A percentile compares a stretch with the other conserved stretches of the same genome.
Conservation (phyloP, 257 asterid species). For the Dorcoceras hygrometricum region DNA sequence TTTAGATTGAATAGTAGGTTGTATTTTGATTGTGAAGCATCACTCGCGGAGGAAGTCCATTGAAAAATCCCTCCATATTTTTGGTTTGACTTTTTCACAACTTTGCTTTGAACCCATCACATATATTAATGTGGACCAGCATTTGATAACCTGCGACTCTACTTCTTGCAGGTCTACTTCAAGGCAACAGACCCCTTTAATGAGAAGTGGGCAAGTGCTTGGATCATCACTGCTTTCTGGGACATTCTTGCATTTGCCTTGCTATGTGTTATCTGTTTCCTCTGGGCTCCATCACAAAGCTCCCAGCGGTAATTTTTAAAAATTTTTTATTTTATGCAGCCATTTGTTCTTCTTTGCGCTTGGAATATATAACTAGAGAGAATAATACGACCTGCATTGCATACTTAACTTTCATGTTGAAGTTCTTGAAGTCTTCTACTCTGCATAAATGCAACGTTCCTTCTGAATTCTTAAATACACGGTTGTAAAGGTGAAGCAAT, state of each 20-base stretch:
- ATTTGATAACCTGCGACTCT: conserved; percentile 21
- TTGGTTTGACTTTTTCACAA: neutral
- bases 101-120: conserved; percentile 11
- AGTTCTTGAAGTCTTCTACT: neutral
- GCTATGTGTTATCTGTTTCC: conserved; percentile 86
- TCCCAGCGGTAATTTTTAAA: conserved; percentile 67
- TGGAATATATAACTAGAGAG: neutral
- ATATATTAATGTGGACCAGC: conserved; percentile 5
- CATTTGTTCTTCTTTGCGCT: neutral
- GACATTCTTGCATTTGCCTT: conserved; percentile 77
- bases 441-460: neutral
- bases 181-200: conserved; percentile 98
- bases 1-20: neutral
- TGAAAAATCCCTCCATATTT: neutral
- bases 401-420: neutral
- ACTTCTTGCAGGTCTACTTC: conserved; percentile 68
- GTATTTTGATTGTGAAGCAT: neutral
- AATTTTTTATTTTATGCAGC: conserved; percentile 1
- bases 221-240: conserved; percentile 98
- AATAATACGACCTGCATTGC: neutral
- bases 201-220: conserved; percentile 94
- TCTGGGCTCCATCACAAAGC: conserved; percentile 96
- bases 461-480: neutral
- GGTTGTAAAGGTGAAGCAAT: neutral
- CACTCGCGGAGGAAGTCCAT: neutral